phyloP scores from a whole-genome alignment of 148 eudicot species.

The Rhododendron vialii region DNA sequence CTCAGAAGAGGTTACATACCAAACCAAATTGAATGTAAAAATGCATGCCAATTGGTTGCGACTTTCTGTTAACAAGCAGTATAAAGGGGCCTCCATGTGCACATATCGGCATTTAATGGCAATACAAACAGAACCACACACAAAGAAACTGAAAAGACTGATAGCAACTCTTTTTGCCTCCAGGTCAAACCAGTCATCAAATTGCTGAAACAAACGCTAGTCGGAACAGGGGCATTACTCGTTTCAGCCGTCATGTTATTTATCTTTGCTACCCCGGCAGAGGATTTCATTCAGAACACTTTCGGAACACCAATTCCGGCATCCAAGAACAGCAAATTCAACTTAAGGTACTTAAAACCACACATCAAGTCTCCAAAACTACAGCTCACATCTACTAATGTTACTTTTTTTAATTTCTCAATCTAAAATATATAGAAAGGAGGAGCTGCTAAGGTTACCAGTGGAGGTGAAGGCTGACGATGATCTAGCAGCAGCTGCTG shows the following conservation, averaged over 20 bases:
- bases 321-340: constrained; percentile 43
- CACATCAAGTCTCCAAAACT: neutral
- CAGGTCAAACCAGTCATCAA: constrained; percentile 96
- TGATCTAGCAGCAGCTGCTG: constrained; percentile 90
- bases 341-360: constrained; percentile 42
- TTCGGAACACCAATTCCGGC: constrained; percentile 33
- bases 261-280: constrained; percentile 81
- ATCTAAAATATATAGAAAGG: constrained; percentile 45
- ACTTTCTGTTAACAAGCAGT: neutral
- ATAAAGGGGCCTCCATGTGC: neutral
- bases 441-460: constrained; percentile 81
- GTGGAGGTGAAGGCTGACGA: constrained; percentile 64
- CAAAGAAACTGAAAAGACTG: neutral
- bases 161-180: constrained; percentile 1
- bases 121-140: neutral
- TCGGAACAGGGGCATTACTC: constrained; percentile 79
- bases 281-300: constrained; percentile 53
- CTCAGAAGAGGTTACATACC: neutral
- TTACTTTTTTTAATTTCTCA: neutral
- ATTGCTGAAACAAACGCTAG: constrained; percentile 90
- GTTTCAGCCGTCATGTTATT: constrained; percentile 64
- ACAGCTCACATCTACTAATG: neutral
- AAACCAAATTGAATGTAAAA: neutral
- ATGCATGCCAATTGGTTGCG: neutral
- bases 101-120: neutral